Conservation (phyloP, 2,329 filamentous ascomycete genomes). For the Claviceps pazoutovae region DNA sequence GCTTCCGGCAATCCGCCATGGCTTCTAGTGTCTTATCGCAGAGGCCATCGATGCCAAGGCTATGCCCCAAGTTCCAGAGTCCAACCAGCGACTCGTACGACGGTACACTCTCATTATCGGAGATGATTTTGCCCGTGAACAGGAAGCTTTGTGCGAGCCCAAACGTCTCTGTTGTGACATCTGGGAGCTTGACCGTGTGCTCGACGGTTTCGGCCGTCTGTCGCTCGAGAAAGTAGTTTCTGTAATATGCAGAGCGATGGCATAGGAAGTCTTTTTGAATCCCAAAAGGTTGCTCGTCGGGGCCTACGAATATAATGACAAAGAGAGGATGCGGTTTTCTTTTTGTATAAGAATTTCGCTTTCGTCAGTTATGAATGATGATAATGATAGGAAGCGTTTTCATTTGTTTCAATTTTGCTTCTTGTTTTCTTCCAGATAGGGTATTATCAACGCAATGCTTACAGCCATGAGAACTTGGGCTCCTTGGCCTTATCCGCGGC, state of each 20-base stretch:
- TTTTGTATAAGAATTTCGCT: not conserved
- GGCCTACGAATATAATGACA: slow-evolving; percentile 39
- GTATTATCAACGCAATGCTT: slow-evolving; percentile 7
- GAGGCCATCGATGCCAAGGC: slow-evolving; percentile 38
- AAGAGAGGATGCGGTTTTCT: slow-evolving; percentile 41
- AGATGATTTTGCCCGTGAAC: slow-evolving; percentile 35
- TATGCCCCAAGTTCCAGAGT: slow-evolving; percentile 41
- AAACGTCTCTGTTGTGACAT: slow-evolving; percentile 35
- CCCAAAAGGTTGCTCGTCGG: slow-evolving; percentile 38
- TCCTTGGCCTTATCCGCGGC: not conserved
- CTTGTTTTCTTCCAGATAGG: not conserved
- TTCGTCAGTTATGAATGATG: not conserved
- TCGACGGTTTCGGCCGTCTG: slow-evolving; percentile 28
- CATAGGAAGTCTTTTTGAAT: slow-evolving; percentile 46
- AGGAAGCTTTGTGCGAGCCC: slow-evolving; percentile 41
- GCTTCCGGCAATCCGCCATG: slow-evolving; percentile 41
- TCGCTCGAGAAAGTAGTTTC: slow-evolving; percentile 26
- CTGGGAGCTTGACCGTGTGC: slow-evolving; percentile 34
- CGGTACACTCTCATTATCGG: slow-evolving; percentile 27
- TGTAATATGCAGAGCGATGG: slow-evolving; percentile 35
- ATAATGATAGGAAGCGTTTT: not conserved
- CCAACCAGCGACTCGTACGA: slow-evolving; percentile 40
- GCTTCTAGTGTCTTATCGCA: slow-evolving; percentile 41
- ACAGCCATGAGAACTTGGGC: slow-evolving; percentile 25
- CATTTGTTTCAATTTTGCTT: not conserved